Conservation (phyloP, 2,329 filamentous ascomycete genomes). For the Paraconiothyrium sp. region DNA sequence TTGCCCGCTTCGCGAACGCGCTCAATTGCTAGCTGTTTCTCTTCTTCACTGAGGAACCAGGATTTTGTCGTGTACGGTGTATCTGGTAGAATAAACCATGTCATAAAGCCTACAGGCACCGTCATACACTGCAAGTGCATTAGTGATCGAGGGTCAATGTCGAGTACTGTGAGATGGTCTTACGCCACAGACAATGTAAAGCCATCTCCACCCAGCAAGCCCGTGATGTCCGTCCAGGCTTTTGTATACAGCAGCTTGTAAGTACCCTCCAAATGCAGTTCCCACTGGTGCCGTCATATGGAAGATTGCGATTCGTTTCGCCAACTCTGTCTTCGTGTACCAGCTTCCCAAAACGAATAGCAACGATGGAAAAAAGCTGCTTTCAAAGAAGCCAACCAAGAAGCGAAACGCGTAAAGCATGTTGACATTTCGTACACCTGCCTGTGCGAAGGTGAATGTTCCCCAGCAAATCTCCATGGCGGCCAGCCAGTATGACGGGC, state of each 20-base stretch:
- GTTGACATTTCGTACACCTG: conserved; percentile 25
- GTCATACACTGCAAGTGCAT: conserved; percentile 34
- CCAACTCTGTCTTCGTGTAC: conserved; percentile 10
- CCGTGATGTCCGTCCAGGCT: conserved; percentile 2
- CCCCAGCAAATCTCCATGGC: conserved; percentile 44
- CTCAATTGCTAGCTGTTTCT: conserved; percentile 30
- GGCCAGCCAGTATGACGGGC: conserved; percentile 44
- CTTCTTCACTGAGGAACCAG: conserved; percentile 36
- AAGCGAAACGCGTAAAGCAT: conserved; percentile 48
- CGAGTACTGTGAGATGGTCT: neutral
- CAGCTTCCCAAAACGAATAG: conserved; percentile 10
- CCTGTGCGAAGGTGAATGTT: conserved; percentile 37
- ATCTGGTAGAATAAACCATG: conserved; percentile 40
- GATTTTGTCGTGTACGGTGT: conserved; percentile 37
- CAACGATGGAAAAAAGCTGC: conserved; percentile 6
- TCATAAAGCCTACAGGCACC: conserved; percentile 37
- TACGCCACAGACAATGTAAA: conserved; percentile 5
- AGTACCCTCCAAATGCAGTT: neutral
- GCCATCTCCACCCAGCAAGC: neutral
- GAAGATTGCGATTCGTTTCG: conserved; percentile 5
- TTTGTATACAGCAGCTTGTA: neutral
- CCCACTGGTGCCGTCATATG: conserved; percentile 2
- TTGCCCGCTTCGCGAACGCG: conserved; percentile 35
- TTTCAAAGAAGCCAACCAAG: conserved; percentile 19
- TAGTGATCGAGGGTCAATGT: neutral